phyloP scores from a whole-genome alignment of 768 basidiomycete species.

The Obba rivulosa region DNA sequence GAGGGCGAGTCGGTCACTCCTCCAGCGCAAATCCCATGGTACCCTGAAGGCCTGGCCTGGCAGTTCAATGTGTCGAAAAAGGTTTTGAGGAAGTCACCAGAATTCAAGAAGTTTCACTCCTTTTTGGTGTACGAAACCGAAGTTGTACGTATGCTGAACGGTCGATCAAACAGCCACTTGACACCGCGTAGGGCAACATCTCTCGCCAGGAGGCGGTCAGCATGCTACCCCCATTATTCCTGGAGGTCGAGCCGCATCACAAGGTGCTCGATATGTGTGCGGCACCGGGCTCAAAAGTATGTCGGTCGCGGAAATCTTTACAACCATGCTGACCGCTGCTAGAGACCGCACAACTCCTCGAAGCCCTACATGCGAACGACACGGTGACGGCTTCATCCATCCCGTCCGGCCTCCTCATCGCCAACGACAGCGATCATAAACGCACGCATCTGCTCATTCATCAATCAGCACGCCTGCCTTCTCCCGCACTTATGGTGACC shows the following conservation, averaged over 20 bases:
- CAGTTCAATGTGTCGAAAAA: conserved; percentile 91
- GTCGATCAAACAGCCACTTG: not conserved
- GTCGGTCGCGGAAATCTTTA: not conserved
- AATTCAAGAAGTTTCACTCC: conserved; percentile 92
- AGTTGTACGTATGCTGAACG: conserved; percentile 52
- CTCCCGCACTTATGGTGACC: conserved; percentile 89
- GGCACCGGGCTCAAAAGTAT: conserved; percentile 93
- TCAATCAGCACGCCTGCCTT: conserved; percentile 91
- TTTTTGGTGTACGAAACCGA: conserved; percentile 98
- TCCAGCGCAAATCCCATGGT: conserved; percentile 87
- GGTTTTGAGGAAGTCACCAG: conserved; percentile 77
- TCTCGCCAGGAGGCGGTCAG: conserved; percentile 97
- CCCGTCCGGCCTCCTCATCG: conserved; percentile 83
- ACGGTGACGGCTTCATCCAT: conserved; percentile 56
- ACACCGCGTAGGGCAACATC: conserved; percentile 70
- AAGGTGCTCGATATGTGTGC: conserved; percentile 89
- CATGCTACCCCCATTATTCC: conserved; percentile 96
- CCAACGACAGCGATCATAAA: conserved; percentile 93
- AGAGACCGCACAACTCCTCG: conserved; percentile 91
- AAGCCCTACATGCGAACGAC: conserved; percentile 85
- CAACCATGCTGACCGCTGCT: not conserved
- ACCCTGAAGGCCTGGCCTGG: conserved; percentile 94
- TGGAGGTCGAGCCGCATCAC: conserved; percentile 94
- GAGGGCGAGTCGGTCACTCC: conserved; percentile 74
- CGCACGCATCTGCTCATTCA: conserved; percentile 96